Base-by-base conservation (phyloP, 225 moss, liverwort and hornwort species). In the Sphagnum contortum region DNA sequence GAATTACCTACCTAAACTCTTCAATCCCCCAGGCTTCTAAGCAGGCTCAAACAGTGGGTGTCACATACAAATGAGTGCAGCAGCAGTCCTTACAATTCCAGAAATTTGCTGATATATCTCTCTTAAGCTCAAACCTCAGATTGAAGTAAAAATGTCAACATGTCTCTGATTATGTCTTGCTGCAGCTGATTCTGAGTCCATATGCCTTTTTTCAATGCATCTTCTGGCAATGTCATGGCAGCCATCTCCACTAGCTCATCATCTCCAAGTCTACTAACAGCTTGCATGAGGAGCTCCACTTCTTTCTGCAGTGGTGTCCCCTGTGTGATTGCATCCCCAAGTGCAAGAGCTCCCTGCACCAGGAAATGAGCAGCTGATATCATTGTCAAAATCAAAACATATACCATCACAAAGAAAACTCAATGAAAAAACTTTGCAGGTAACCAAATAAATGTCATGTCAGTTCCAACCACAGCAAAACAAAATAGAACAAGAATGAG, bases 271-370 rank as follows among this genome's bases (percentile, higher is more conserved):
- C 93, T 91, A 73, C 86, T 93, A 56, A 75, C 69, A 72, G 93
- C 90, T 64, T 84, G 79, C 67, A 87, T 80, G 44, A 98, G 80
- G 57, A 98, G 82, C 68, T 76, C 78, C 53, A 83, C 80, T 66
- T 93, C 91, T 71, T 89, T 88, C 59, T 76, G 72, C 55, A 91
- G 69, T 45, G 92, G 89, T 48, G 85, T 65, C 66, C 98, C 98
- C 62, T 70, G 89, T 68, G 79, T 77, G 65, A 93, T 74, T 67
- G 98, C 98, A 74, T 88, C 87, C 77, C 93, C 93, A 69, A 98
- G 81, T 45, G 91, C 93, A 81, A 98, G 93, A 12, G 98, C 91
- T 73, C 98, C 98, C 98, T 98, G 80, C 59, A 73, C n/a, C n/a
- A n/a, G n/a, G n/a, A n/a, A n/a, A n/a, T n/a, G n/a, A n/a, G n/a